Evolutionary conservation across 257 asterid genomes (phyloP).

Genomic region (Ballota nigra): DNA sequence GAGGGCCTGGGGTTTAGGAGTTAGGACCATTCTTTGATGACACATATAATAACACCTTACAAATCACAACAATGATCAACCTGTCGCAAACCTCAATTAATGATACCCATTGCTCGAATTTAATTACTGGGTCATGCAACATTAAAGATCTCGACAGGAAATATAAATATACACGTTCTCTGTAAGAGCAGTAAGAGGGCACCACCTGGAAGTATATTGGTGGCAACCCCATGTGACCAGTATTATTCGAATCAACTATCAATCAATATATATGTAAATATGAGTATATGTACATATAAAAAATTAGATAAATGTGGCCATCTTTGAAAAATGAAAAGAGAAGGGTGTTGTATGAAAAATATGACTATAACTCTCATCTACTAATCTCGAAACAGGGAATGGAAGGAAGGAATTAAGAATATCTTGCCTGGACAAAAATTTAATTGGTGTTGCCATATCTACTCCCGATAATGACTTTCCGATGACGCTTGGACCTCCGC

Average conservation of each 20-base stretch:
- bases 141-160: background rate
- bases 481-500: slow-evolving; percentile 57
- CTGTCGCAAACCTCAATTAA: background rate
- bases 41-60: background rate
- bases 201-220: background rate
- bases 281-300: slow-evolving; percentile 36
- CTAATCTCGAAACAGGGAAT: slow-evolving; percentile 19
- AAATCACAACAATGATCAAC: background rate
- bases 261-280: slow-evolving; percentile 4
- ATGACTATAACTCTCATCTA: slow-evolving; percentile 34
- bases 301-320: slow-evolving; percentile 29
- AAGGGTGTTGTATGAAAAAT: slow-evolving; percentile 1
- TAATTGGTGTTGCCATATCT: slow-evolving; percentile 29
- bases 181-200: background rate
- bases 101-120: background rate
- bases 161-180: background rate
- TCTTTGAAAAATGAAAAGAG: background rate
- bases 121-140: background rate
- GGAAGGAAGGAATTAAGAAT: slow-evolving; percentile 29
- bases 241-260: slow-evolving; percentile 15
- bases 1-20: too few species aligned
- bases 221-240: slow-evolving; percentile 4
- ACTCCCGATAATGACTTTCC: slow-evolving; percentile 51
- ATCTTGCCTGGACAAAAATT: slow-evolving; percentile 39
- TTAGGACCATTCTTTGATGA: too few species aligned